phyloP scores from a whole-genome alignment of 2,329 filamentous ascomycete genomes.

The Penicillium fuscoglaucum region DNA sequence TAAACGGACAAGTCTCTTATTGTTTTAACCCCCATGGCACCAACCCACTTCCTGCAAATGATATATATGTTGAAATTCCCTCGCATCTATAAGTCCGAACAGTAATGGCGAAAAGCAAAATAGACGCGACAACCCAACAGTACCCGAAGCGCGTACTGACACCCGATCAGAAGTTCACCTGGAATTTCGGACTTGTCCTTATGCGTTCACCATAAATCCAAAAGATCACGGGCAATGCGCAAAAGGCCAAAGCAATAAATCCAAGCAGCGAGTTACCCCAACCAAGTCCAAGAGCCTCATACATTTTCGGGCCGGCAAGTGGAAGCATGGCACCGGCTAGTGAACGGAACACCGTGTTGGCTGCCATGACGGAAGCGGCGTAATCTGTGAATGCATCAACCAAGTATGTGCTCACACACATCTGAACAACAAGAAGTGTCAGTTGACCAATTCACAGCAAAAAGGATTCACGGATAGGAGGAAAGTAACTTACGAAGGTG shows the following conservation, averaged over 20 bases:
- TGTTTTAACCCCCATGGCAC: background rate
- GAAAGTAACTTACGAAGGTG: constrained; percentile 44
- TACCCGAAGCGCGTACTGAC: background rate
- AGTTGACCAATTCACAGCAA: background rate
- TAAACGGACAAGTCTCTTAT: background rate
- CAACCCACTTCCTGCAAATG: too few relatives aligned
- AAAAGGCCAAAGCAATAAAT: constrained; percentile 55
- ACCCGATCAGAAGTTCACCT: constrained; percentile 23
- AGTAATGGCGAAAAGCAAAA: too few relatives aligned
- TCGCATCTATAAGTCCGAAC: background rate
- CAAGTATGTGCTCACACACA: constrained; percentile 54
- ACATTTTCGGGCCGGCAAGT: constrained; percentile 58
- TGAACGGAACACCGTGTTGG: constrained; percentile 56
- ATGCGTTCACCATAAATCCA: constrained; percentile 39
- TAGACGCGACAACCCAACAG: background rate
- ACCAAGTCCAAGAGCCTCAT: constrained; percentile 47
- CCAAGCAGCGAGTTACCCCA: constrained; percentile 58
- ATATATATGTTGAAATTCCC: background rate
- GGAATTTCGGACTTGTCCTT: constrained; percentile 33
- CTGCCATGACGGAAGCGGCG: constrained; percentile 54
- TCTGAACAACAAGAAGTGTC: constrained; percentile 5
- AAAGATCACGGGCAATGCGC: constrained; percentile 40
- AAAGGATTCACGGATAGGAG: background rate
- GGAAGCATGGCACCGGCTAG: constrained; percentile 61
- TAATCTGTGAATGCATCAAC: constrained; percentile 56